Conservation (phyloP, 805 yeast species). For the Sungouiella blattae region DNA sequence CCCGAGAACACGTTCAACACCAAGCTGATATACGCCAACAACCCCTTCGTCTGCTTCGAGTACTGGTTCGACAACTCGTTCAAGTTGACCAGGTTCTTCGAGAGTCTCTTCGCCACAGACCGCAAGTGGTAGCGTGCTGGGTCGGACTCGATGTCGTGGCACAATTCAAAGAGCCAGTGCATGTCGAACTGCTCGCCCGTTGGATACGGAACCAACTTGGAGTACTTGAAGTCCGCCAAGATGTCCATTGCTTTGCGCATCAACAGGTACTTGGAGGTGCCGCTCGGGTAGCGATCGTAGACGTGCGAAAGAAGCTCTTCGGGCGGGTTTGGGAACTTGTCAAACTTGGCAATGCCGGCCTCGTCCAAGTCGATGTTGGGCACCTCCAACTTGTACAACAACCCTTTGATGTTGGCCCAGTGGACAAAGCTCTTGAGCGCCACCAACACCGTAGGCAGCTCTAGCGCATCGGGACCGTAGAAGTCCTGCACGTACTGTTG, state of each 20-base stretch:
- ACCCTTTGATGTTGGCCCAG: slow-evolving; percentile 52
- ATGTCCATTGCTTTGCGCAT: slow-evolving; percentile 37
- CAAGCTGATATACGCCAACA: slow-evolving; percentile 27
- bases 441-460: slow-evolving; percentile 39
- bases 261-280: slow-evolving; percentile 46
- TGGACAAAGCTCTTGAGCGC: slow-evolving; percentile 51
- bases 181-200: slow-evolving; percentile 19
- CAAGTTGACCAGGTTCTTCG: slow-evolving; percentile 32
- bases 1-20: slow-evolving; percentile 27
- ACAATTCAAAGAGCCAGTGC: slow-evolving; percentile 34
- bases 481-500: slow-evolving; percentile 33
- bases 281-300: slow-evolving; percentile 49
- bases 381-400: slow-evolving; percentile 39
- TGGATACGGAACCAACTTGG: slow-evolving; percentile 39
- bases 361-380: slow-evolving; percentile 34
- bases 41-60: slow-evolving; percentile 14
- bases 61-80: slow-evolving; percentile 26
- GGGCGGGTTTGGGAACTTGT: slow-evolving; percentile 40
- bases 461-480: slow-evolving; percentile 39
- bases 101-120: slow-evolving; percentile 30
- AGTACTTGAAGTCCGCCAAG: slow-evolving; percentile 34
- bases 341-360: slow-evolving; percentile 27
- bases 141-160: slow-evolving; percentile 43
- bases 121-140: slow-evolving; percentile 50
- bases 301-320: slow-evolving; percentile 37